These are phyloP conservation scores for Epichloe sp. DNA, from an alignment of 2,329 filamentous ascomycete genomes.

Conservation along the genomic window DNA sequence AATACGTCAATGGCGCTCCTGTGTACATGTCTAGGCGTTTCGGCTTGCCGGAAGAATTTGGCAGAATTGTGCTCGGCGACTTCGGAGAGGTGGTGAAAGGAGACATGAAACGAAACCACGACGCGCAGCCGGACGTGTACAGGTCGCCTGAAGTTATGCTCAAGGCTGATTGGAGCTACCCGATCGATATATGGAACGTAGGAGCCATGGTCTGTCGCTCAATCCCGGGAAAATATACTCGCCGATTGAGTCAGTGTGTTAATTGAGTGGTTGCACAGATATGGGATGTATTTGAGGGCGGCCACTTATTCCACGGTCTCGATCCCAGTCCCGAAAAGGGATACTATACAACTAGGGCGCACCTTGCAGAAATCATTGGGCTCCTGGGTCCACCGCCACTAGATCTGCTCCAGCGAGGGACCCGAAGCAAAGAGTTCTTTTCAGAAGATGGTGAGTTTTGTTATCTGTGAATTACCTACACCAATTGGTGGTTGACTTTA, in stretches of 20 bases:
- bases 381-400: conserved; percentile 11
- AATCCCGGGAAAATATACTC: neutral
- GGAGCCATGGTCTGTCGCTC: conserved; percentile 10
- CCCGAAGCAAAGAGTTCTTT: too few relatives aligned
- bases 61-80: neutral
- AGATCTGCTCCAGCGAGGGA: neutral
- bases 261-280: conserved; percentile 4
- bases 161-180: conserved; percentile 13
- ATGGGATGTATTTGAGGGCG: conserved; percentile 13
- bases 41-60: neutral
- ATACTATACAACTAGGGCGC: conserved; percentile 10
- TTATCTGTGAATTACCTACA: too few relatives aligned
- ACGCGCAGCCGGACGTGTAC: conserved; percentile 13
- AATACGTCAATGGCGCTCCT: neutral
- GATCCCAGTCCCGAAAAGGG: conserved; percentile 3
- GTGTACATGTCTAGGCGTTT: conserved; percentile 1
- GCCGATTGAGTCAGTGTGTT: too few relatives aligned
- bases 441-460: too few relatives aligned
- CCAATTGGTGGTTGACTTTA: too few relatives aligned
- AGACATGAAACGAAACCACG: neutral
- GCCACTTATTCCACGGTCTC: conserved; percentile 11
- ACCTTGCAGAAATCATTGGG: conserved; percentile 13
- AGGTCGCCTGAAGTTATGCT: conserved; percentile 15
- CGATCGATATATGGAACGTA: conserved; percentile 12
- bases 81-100: too few relatives aligned